Base-by-base conservation (phyloP, 108 stramenopile species). In the Discostella stelligeroides region DNA sequence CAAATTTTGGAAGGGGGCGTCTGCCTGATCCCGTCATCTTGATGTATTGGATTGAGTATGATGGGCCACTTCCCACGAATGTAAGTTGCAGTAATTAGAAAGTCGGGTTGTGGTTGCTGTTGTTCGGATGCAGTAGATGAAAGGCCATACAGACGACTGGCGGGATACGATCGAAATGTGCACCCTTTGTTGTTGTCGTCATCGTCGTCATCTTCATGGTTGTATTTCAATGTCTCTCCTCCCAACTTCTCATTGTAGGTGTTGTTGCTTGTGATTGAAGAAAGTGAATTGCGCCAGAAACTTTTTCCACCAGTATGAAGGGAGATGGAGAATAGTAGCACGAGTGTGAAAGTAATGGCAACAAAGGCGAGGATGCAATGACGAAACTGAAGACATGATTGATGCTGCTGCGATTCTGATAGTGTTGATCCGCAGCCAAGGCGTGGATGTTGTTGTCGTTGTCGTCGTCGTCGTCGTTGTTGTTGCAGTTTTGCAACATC, bases 41-140 rank as follows among this genome's bases (percentile, higher is more conserved):
- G 5, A 34, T 34, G 3, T 34, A 34, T 11, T 39, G 70, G 73
- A 17, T 79, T 72, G 54, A 80, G 61, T 30, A 90, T 23, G 17
- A 76, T 68, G 0, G 93, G 93, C 50, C 65, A 79, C 60, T 87
- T 50, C 5, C 93, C 93, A 49, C 85, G 89, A 51, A 95, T 87
- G 62, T 95, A 95, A 24, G 86, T 79, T 7, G 85, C 76, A 1
- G 83, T 51, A 9, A 60, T 48, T 45, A 94, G 68, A 73, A 92
- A 92, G 11, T 67, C 58, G 15, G 86, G 87, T 27, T 81, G 60
- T 24, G 37, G 27, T 21, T 46, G 17, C 24, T 34, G 34, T 34
- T 34, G 34, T 34, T 34, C 5, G 34, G 34, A 34, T 34, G 34
- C 34, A 3, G 6, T 6, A 34, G 68, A 27, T 7, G 41, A 20